Percentiles rank a stretch among this genome's conserved stretches.
Conservation (phyloP, 345 rosid genomes). For the Eucalyptus pauciflora region DNA sequence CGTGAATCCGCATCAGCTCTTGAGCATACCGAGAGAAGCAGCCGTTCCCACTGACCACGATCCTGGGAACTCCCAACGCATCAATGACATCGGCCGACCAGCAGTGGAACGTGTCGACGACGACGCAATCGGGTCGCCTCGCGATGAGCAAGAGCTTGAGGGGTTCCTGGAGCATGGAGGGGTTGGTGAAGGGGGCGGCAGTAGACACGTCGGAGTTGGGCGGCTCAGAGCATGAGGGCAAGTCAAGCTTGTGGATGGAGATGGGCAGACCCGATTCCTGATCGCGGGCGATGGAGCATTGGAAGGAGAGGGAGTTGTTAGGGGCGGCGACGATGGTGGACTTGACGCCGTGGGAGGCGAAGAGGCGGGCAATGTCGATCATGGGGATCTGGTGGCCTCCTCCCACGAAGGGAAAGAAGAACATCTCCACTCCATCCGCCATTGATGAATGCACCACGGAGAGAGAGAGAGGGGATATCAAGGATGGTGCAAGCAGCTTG, state of each 20-base stretch:
- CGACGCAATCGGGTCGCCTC: slow-evolving; percentile 11
- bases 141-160: background rate
- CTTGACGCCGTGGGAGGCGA: slow-evolving; percentile 15
- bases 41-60: slow-evolving; percentile 17
- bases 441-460: background rate
- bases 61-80: slow-evolving; percentile 9
- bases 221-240: background rate
- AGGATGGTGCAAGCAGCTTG: background rate
- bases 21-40: slow-evolving; percentile 21
- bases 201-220: slow-evolving; percentile 4
- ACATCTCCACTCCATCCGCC: slow-evolving; percentile 2
- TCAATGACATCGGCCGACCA: slow-evolving; percentile 12
- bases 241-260: slow-evolving; percentile 1
- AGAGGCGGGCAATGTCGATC: slow-evolving; percentile 29
- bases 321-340: slow-evolving; percentile 14
- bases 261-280: slow-evolving; percentile 4
- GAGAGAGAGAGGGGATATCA: background rate
- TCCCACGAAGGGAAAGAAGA: slow-evolving; percentile 29
- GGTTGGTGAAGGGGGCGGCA: slow-evolving; percentile 2
- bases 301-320: slow-evolving; percentile 5
- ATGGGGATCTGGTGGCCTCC: slow-evolving; percentile 31
- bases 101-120: slow-evolving; percentile 16
- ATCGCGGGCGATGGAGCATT: background rate
- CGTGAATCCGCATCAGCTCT: slow-evolving; percentile 2
- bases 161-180: slow-evolving; percentile 17